Evolutionary conservation across 2,329 filamentous ascomycete genomes (phyloP), one percentile per base, ranked within the genome.

Genomic region (Alternaria triticina): DNA sequence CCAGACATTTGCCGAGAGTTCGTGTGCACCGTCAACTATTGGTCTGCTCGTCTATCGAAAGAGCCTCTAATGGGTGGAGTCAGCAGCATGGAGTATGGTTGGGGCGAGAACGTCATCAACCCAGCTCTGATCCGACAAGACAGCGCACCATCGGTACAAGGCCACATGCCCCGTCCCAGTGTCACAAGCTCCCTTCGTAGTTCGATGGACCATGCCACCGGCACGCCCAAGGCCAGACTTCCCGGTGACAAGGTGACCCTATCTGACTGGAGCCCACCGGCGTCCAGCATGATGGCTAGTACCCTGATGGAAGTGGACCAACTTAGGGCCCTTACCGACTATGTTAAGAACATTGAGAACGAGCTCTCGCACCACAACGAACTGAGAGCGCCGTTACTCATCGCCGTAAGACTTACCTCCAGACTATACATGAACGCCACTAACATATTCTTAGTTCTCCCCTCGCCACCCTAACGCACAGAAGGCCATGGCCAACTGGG

Each of bases 11-110:
- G 94, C 71, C 91, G 91, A 71, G 96, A 99, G 78, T 99, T 97
- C 74, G 94, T 98, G 56, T 90, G 89, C 17, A 96, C 94, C 2
- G 93, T 93, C 73, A 99, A 99, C 81, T 99, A 98, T 82, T 99
- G 96, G 96, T 96, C 93, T 75, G 95, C 96, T 3, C 88, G 96
- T 55, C 85, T 98, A 30, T 97, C 94, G 74, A 97, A 97, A 66
- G 94, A 98, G 76, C 96, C 96, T 3, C 84, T 99, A 30, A 88
- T 95, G 33, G 96, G 96, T 61, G 95, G 94, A 60, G 92, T 99
- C 71, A 97, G 93, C 81, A 99, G 97, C 78, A 91, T 98, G 70
- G 96, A 99, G 79, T 98, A 97, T 75, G 96, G 96, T 57, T 99
- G 96, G 96, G 92, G 93, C 70, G 93, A 97, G 44, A 85, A 86